Percentiles rank a stretch among this genome's conserved stretches.
Evolutionary conservation across 2,329 filamentous ascomycete species (phyloP).

Genomic region (Diaporthe citriasiana): DNA sequence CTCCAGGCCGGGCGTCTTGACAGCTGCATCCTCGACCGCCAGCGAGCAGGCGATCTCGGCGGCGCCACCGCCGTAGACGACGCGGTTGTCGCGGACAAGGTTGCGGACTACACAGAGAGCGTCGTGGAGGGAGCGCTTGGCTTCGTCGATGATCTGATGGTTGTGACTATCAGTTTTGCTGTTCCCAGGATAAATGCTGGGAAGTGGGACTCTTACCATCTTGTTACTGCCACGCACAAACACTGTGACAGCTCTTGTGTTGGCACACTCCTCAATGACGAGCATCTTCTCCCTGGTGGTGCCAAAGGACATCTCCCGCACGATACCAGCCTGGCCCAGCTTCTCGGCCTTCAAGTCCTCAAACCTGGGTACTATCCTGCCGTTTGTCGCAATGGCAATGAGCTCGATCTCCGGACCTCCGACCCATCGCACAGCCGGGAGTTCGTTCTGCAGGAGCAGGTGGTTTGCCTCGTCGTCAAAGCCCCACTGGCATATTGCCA

Average conservation of each 20-base stretch:
- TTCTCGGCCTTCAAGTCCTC: conserved; percentile 94
- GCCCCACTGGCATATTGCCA: conserved; percentile 99
- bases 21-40: conserved; percentile 93
- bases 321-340: conserved; percentile 89
- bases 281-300: conserved; percentile 99
- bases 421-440: conserved; percentile 97
- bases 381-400: conserved; percentile 98
- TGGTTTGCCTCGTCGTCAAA: conserved; percentile 99
- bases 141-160: conserved; percentile 93
- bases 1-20: conserved; percentile 95
- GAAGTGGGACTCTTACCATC: conserved; percentile 76
- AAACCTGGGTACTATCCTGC: conserved; percentile 96
- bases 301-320: conserved; percentile 95
- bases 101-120: conserved; percentile 98
- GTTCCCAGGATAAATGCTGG: conserved; percentile 26
- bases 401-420: conserved; percentile 98
- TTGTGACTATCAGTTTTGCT: conserved; percentile 40
- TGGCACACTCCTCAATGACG: conserved; percentile 98
- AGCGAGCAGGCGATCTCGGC: conserved; percentile 98
- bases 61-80: conserved; percentile 96
- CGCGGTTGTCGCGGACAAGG: conserved; percentile 93
- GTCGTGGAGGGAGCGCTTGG: conserved; percentile 96
- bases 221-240: conserved; percentile 99
- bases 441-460: conserved; percentile 92
- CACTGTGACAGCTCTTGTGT: conserved; percentile 94